Percentiles rank a stretch among this genome's conserved stretches.
Evolutionary conservation across 192 early-diverging fungal genomes (phyloP).

Genomic region (Phycomyces nitens): DNA sequence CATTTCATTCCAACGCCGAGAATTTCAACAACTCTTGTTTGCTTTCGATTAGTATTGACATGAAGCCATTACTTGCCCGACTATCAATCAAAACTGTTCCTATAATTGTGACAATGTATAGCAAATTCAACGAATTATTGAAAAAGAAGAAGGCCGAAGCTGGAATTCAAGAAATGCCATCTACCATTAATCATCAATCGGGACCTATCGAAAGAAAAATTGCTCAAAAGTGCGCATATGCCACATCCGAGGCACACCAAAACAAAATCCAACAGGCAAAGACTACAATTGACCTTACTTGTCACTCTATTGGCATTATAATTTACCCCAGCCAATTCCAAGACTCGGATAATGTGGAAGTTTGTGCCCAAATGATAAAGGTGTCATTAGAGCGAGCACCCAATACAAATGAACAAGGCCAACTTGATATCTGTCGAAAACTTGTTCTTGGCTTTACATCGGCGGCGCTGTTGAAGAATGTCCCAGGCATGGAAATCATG

Average conservation of each 20-base stretch:
- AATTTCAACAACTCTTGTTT: not conserved
- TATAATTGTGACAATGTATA: constrained; percentile 46
- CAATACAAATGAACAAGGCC: not conserved
- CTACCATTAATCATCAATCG: not conserved
- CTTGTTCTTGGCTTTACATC: constrained; percentile 23
- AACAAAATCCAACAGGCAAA: constrained; percentile 14
- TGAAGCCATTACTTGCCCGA: constrained; percentile 19
- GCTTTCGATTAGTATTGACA: constrained; percentile 8
- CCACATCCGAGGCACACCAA: not conserved
- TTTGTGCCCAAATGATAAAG: constrained; percentile 21
- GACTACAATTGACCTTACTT: not conserved
- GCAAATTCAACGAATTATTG: constrained; percentile 43
- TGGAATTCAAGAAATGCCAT: not conserved
- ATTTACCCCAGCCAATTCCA: constrained; percentile 44
- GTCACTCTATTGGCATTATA: constrained; percentile 21
- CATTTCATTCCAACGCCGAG: constrained; percentile 12
- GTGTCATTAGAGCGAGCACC: constrained; percentile 16
- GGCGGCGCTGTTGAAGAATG: constrained; percentile 36
- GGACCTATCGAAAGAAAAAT: not conserved
- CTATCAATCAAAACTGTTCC: constrained; percentile 54
- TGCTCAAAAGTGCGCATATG: not conserved
- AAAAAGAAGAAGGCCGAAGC: constrained; percentile 53
- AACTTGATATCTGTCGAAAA: constrained; percentile 5
- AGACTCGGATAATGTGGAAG: constrained; percentile 43
- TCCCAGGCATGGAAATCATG: constrained; percentile 23